phyloP scores from a whole-genome alignment of 345 rosid genomes.

The Brassica incana region DNA sequence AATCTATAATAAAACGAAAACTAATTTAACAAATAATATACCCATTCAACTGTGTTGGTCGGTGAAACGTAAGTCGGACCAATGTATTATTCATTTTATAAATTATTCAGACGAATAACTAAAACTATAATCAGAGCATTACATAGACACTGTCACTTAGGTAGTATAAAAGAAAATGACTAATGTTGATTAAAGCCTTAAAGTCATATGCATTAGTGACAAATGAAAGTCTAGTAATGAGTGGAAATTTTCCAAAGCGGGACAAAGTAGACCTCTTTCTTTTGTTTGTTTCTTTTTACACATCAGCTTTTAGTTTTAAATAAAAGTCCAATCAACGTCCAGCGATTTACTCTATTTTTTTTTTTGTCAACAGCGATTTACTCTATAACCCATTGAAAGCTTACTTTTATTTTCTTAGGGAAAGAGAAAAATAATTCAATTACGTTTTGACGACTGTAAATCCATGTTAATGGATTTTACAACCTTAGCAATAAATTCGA shows the following conservation, averaged over 20 bases:
- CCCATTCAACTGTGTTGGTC: constrained; percentile 18
- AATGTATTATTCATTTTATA: neutral
- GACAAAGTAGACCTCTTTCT: constrained; percentile 4
- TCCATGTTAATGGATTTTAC: neutral
- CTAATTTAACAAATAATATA: neutral
- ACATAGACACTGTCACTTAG: too few species aligned
- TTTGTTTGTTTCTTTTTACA: neutral
- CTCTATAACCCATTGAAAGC: neutral
- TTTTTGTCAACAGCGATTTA: too few species aligned
- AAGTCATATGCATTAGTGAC: neutral
- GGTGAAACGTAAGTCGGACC: constrained; percentile 18
- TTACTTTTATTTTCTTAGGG: neutral
- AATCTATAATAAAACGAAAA: neutral
- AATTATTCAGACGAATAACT: neutral
- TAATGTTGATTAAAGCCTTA: neutral
- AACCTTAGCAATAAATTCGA: neutral
- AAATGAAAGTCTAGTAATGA: constrained; percentile 8
- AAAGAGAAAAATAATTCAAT: neutral
- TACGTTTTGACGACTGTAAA: neutral
- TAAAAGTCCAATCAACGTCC: neutral
- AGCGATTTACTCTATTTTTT: neutral
- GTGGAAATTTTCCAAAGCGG: neutral
- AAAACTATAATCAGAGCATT: too few species aligned
- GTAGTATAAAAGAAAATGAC: neutral
- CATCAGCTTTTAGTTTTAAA: neutral